These are phyloP conservation scores for Phytophthora cactorum DNA, from an alignment of 352 stramenopile species.

Conservation along the genomic window DNA sequence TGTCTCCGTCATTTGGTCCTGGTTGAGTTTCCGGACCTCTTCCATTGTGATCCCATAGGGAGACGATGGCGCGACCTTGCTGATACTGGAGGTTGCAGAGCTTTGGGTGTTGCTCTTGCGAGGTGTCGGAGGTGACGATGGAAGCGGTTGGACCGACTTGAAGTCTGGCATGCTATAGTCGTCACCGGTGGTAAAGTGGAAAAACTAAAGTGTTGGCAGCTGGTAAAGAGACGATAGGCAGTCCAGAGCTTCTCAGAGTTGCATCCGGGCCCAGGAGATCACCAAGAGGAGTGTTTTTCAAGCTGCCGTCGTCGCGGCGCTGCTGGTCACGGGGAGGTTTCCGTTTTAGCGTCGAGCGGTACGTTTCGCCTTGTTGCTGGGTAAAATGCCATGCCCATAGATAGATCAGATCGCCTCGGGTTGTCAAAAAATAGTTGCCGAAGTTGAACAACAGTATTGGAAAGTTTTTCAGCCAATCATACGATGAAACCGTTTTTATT, in stretches of 20 bases:
- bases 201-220: constrained; percentile 1
- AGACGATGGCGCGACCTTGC: constrained; percentile 74
- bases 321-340: constrained; percentile 21
- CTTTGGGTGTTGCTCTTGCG: constrained; percentile 25
- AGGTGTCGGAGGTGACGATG: constrained; percentile 30
- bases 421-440: constrained; percentile 21
- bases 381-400: background rate
- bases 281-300: background rate
- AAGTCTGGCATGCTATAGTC: constrained; percentile 44
- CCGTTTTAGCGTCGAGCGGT: constrained; percentile 24
- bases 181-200: background rate
- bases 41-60: constrained; percentile 78
- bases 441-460: constrained; percentile 4
- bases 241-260: constrained; percentile 7
- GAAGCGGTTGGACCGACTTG: constrained; percentile 51
- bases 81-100: constrained; percentile 30
- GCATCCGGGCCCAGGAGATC: constrained; percentile 18
- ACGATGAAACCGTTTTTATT: constrained; percentile 1
- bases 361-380: constrained; percentile 17
- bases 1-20: constrained; percentile 83
- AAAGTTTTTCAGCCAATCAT: constrained; percentile 23
- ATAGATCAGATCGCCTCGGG: background rate
- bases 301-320: background rate
- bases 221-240: background rate
- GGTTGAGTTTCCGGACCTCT: constrained; percentile 70